These are phyloP conservation scores for Diaporthe nobilis DNA, from an alignment of 2,329 filamentous ascomycete genomes.

Conservation along the genomic window DNA sequence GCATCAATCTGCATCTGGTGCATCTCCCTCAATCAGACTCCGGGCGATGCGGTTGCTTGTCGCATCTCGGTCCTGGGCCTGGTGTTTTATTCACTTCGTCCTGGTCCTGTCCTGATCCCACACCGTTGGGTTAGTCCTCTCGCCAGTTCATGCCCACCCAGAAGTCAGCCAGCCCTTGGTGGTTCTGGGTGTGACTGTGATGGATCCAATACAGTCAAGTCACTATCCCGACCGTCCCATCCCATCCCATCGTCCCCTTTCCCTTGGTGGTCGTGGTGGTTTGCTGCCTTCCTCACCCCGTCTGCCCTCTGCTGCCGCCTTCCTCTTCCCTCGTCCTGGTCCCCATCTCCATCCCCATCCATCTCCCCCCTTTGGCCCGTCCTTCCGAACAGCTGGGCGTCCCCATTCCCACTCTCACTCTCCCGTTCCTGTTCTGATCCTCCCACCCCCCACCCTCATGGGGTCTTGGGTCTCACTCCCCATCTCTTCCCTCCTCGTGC, in stretches of 20 bases:
- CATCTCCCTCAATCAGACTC: slow-evolving; percentile 19
- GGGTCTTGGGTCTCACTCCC: slow-evolving; percentile 1
- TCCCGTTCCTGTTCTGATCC: slow-evolving; percentile 8
- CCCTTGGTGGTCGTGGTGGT: not conserved
- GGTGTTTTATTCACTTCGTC: slow-evolving; percentile 28
- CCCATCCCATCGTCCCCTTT: slow-evolving; percentile 12
- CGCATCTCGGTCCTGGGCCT: slow-evolving; percentile 26
- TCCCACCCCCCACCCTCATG: slow-evolving; percentile 21
- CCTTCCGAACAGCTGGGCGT: slow-evolving; percentile 24
- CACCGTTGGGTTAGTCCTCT: slow-evolving; percentile 11
- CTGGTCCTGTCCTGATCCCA: not conserved
- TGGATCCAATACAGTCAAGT: slow-evolving; percentile 7
- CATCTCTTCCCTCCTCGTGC: slow-evolving; percentile 4
- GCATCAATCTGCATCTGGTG: slow-evolving; percentile 32
- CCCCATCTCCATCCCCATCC: slow-evolving; percentile 13
- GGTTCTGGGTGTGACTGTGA: slow-evolving; percentile 30
- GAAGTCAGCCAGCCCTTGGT: not conserved
- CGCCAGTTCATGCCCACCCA: slow-evolving; percentile 4
- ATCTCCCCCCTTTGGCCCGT: not conserved
- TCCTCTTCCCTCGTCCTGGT: not conserved
- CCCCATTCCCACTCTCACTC: slow-evolving; percentile 20
- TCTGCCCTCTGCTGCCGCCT: not conserved
- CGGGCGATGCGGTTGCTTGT: slow-evolving; percentile 5
- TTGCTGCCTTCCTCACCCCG: not conserved
- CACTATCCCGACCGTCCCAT: slow-evolving; percentile 24